Evolutionary conservation across 495 filamentous ascomycete genomes (phyloP).

Genomic region (Penicillium pulvis): DNA sequence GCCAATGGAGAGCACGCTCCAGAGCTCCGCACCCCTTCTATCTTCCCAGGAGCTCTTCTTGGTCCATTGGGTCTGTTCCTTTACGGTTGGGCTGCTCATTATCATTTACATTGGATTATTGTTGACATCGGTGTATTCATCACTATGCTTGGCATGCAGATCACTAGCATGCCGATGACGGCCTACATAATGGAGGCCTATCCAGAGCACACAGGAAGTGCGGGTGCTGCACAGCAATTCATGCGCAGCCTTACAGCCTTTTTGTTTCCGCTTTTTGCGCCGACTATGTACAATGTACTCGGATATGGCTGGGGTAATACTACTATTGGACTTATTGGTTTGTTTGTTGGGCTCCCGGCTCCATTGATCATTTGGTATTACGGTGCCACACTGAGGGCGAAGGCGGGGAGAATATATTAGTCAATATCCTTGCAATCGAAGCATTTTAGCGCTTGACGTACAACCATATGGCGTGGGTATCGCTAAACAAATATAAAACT

Average conservation of each 20-base stretch:
- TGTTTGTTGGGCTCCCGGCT: slow-evolving; percentile 18
- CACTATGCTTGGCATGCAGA: slow-evolving; percentile 32
- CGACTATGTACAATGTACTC: slow-evolving; percentile 55
- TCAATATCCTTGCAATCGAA: not conserved
- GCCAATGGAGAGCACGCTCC: slow-evolving; percentile 15
- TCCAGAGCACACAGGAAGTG: slow-evolving; percentile 18
- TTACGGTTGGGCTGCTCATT: slow-evolving; percentile 20
- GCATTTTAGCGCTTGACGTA: not conserved
- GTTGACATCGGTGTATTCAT: slow-evolving; percentile 36
- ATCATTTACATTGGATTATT: slow-evolving; percentile 14
- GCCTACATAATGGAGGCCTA: slow-evolving; percentile 24
- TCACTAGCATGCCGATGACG: slow-evolving; percentile 17
- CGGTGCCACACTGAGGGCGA: slow-evolving; percentile 14
- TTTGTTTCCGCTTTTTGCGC: slow-evolving; percentile 56
- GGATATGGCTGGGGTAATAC: slow-evolving; percentile 61
- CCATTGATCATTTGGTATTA: slow-evolving; percentile 20
- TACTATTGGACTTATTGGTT: slow-evolving; percentile 19
- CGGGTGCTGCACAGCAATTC: slow-evolving; percentile 19
- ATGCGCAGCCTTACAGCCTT: slow-evolving; percentile 21
- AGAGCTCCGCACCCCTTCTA: slow-evolving; percentile 10
- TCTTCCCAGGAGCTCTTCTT: slow-evolving; percentile 12
- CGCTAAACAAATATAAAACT: not conserved
- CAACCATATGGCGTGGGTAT: not conserved
- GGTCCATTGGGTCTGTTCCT: slow-evolving; percentile 16
- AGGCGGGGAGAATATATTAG: not conserved